Evolutionary conservation across 306 rosid genomes (phyloP), one percentile per base, ranked within the genome.

Genomic region (Corylus heterophylla): DNA sequence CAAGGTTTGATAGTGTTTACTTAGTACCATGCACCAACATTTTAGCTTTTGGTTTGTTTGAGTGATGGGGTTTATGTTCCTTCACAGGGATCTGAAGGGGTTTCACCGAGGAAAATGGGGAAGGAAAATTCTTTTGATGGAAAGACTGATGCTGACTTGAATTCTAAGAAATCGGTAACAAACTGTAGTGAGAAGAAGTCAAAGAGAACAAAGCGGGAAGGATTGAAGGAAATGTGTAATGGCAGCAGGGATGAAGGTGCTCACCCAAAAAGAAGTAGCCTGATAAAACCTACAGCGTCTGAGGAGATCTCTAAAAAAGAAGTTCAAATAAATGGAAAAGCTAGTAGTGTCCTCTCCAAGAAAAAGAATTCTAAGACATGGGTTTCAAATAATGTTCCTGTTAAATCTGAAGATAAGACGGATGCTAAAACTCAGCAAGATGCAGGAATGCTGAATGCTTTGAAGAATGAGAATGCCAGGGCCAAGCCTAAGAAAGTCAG

Each of bases 81-180:
- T 45, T 69, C 80, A 67, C 87, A 89, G 92, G 87, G 49, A 35
- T 27, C 54, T 73, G 82, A n/a, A 4, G 81, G 58, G 25, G 48
- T 68, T 75, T 77, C 81, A 35, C 84, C 84, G 18, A 84, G 72
- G 76, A 85, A 81, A 77, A 31, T 58, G 12, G 80, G 84, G 74
- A 92, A 92, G 87, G 97, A 92, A 83, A 88, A 92, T 79, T 82
- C 97, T 61, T 29, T 82, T 50, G 86, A 87, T 73, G 73, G 69
- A 76, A 84, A 75, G 5, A 64, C 35, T 77, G 81, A 68, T 52
- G 64, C 82, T 11, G 78, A 70, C 66, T 76, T 71, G 73, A 79
- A 77, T 27, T 54, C 71, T 74, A 10, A 54, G 54, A 84, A 72
- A 69, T 52, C 25, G 67, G 48, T 71, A 11, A 39, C 68, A 27